Evolutionary conservation across 106 monocot genomes (phyloP).

Genomic region (Cymbidium sinense): DNA sequence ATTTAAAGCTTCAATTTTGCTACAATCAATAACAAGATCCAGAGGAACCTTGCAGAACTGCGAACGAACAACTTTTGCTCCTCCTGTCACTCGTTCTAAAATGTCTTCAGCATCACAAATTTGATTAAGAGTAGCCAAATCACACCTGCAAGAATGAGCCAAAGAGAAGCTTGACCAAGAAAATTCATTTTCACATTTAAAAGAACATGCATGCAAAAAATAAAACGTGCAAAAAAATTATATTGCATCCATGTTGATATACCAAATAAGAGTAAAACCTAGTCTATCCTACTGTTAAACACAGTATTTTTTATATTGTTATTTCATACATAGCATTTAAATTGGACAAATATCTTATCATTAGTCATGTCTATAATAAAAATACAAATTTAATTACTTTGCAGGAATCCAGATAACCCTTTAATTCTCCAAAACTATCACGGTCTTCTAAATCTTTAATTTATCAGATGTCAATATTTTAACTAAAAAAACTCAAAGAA

Average conservation of each 20-base stretch:
- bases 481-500: too few species aligned
- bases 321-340: neutral
- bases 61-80: conserved; percentile 46
- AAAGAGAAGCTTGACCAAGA: neutral
- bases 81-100: conserved; percentile 32
- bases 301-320: neutral
- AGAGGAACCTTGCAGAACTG: too few species aligned
- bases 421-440: neutral
- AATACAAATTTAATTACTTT: neutral
- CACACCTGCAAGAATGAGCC: conserved; percentile 29
- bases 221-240: neutral
- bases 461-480: neutral
- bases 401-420: neutral
- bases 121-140: conserved; percentile 42
- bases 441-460: neutral
- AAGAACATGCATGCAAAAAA: neutral
- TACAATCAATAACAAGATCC: too few species aligned
- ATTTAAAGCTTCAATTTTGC: conserved; percentile 24
- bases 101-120: conserved; percentile 46
- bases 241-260: neutral
- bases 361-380: neutral
- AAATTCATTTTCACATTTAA: neutral
- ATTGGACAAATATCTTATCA: neutral
- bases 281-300: neutral
- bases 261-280: too few species aligned